phyloP scores from a whole-genome alignment of 345 rosid species.

The Gossypium stocksii region DNA sequence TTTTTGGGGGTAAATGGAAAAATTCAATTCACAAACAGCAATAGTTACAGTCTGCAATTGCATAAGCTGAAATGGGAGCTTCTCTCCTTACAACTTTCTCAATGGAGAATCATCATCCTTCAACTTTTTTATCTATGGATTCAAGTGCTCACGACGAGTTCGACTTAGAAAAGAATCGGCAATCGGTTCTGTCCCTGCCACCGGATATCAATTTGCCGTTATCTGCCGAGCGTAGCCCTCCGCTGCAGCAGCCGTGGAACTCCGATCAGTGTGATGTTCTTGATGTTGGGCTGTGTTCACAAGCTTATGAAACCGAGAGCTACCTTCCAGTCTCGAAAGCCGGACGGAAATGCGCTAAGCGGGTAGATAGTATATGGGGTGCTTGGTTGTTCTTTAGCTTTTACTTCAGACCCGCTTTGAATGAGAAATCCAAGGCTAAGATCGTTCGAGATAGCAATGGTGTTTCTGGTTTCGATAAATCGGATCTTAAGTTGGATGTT shows the following conservation, averaged over 20 bases:
- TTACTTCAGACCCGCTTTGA: not conserved
- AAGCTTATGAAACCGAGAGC: conserved; percentile 65
- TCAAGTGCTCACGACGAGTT: conserved; percentile 86
- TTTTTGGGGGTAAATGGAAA: conserved; percentile 28
- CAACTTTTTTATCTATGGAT: conserved; percentile 92
- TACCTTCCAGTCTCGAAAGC: conserved; percentile 56
- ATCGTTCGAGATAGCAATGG: not conserved
- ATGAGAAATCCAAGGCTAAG: not conserved
- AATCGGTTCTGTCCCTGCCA: conserved; percentile 37
- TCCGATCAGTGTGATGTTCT: conserved; percentile 65
- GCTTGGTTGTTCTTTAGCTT: conserved; percentile 1
- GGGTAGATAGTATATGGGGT: conserved; percentile 45
- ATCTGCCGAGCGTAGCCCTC: conserved; percentile 84
- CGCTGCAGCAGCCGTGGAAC: conserved; percentile 43
- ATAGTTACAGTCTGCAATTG: conserved; percentile 15
- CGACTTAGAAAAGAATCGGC: conserved; percentile 80
- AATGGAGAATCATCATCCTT: conserved; percentile 95
- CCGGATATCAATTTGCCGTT: conserved; percentile 67
- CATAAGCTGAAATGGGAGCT: conserved; percentile 1
- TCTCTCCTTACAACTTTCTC: conserved; percentile 36
- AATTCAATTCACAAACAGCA: conserved; percentile 33
- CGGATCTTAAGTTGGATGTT: not conserved
- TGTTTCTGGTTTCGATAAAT: not conserved
- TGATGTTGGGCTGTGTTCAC: conserved; percentile 82
- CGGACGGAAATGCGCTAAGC: conserved; percentile 30